A percentile compares a stretch with the other conserved stretches of the same genome.
Evolutionary conservation across 2,329 filamentous ascomycete species (phyloP).

Genomic region (Beauveria varroae): DNA sequence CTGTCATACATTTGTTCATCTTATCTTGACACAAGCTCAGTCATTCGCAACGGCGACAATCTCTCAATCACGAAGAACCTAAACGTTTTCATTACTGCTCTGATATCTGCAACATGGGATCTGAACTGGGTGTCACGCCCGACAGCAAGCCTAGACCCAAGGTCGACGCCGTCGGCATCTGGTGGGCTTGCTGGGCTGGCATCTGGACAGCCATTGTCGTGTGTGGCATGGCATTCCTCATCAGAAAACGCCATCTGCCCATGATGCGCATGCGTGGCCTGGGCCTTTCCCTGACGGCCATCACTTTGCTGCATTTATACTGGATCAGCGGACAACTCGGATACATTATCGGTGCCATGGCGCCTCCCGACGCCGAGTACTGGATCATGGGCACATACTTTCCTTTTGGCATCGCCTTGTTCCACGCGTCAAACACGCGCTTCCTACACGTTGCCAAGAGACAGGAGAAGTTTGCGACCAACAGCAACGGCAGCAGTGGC

Average conservation of each 20-base stretch:
- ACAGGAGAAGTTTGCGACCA: conserved; percentile 30
- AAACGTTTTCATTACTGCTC: too few relatives aligned
- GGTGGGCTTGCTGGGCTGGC: conserved; percentile 24
- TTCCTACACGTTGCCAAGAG: conserved; percentile 49
- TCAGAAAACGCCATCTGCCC: conserved; percentile 26
- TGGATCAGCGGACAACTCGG: conserved; percentile 32
- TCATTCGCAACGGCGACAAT: too few relatives aligned
- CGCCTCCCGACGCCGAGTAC: conserved; percentile 46
- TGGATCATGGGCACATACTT: conserved; percentile 60
- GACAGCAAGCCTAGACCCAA: conserved; percentile 14
- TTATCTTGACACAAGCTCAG: not conserved
- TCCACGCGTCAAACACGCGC: conserved; percentile 55
- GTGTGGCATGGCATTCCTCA: conserved; percentile 32
- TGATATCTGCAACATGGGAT: conserved; percentile 16
- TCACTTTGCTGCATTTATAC: conserved; percentile 33
- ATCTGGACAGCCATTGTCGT: conserved; percentile 29
- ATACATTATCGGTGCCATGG: conserved; percentile 27
- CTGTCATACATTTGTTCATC: not conserved
- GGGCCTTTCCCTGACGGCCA: conserved; percentile 30
- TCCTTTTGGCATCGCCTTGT: conserved; percentile 56
- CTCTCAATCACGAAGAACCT: too few relatives aligned
- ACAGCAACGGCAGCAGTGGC: not conserved
- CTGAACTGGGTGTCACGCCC: conserved; percentile 18
- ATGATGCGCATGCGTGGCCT: conserved; percentile 33
- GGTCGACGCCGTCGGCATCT: conserved; percentile 26